These are phyloP conservation scores for Eutrema salsugineum DNA, from an alignment of 441 rosid species.

Conservation along the genomic window DNA sequence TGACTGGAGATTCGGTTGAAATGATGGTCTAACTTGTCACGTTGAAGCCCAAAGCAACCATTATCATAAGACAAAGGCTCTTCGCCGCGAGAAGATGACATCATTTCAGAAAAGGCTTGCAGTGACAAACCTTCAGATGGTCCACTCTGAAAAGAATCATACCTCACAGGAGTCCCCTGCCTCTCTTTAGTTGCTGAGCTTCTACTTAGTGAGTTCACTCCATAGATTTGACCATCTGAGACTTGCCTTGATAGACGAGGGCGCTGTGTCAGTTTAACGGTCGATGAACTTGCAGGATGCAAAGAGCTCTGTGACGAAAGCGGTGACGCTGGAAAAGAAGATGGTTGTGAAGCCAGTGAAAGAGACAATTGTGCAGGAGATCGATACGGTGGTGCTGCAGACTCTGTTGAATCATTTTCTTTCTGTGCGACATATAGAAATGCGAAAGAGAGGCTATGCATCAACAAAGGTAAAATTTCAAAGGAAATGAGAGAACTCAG, in stretches of 20 bases:
- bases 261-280: slow-evolving; percentile 39
- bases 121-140: slow-evolving; percentile 88
- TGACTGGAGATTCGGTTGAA: slow-evolving; percentile 44
- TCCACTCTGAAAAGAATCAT: slow-evolving; percentile 50
- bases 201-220: slow-evolving; percentile 49
- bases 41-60: slow-evolving; percentile 45
- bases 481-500: slow-evolving; percentile 3
- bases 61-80: slow-evolving; percentile 65
- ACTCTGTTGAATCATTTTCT: slow-evolving; percentile 53
- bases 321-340: slow-evolving; percentile 56
- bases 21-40: slow-evolving; percentile 46
- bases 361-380: slow-evolving; percentile 54
- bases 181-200: slow-evolving; percentile 54
- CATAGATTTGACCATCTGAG: slow-evolving; percentile 42
- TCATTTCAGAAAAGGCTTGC: slow-evolving; percentile 79
- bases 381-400: slow-evolving; percentile 38
- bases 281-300: slow-evolving; percentile 44
- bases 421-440: slow-evolving; percentile 26
- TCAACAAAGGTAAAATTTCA: slow-evolving; percentile 9
- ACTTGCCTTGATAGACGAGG: slow-evolving; percentile 44
- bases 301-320: slow-evolving; percentile 48
- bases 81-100: slow-evolving; percentile 58
- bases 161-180: slow-evolving; percentile 28
- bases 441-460: slow-evolving; percentile 10
- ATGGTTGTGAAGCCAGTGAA: slow-evolving; percentile 66